A percentile compares a stretch with the other conserved stretches of the same genome.
phyloP scores from a whole-genome alignment of 2,329 filamentous ascomycete species.

The Pezicula radicicola region DNA sequence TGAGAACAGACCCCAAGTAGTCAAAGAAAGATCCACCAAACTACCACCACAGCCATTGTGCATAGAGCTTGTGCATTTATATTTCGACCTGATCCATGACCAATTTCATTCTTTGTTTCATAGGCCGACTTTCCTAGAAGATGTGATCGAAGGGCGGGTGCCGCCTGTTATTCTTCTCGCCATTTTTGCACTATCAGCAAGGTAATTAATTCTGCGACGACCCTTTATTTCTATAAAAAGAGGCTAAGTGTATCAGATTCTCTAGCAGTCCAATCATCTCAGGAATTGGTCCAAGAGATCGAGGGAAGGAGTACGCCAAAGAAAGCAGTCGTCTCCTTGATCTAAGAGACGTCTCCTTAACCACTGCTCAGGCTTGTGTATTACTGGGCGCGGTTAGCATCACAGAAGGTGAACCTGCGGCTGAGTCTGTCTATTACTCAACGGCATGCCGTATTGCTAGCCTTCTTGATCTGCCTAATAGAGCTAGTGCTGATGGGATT shows the following conservation, averaged over 20 bases:
- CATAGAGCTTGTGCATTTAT: slow-evolving; percentile 27
- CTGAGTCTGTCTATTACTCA: slow-evolving; percentile 36
- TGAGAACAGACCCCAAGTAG: background rate
- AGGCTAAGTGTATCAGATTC: slow-evolving; percentile 12
- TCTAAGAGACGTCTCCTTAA: slow-evolving; percentile 33
- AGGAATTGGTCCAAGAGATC: slow-evolving; percentile 18
- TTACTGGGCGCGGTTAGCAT: slow-evolving; percentile 32
- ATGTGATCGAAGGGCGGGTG: slow-evolving; percentile 19
- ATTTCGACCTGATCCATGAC: slow-evolving; percentile 31
- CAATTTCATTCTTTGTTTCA: slow-evolving; percentile 32
- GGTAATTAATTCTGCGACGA: slow-evolving; percentile 3
- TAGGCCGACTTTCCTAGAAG: slow-evolving; percentile 22
- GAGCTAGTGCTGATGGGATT: slow-evolving; percentile 22
- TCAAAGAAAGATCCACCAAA: background rate
- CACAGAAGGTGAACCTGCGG: slow-evolving; percentile 31
- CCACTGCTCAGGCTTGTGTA: slow-evolving; percentile 36
- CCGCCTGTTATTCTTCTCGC: slow-evolving; percentile 20
- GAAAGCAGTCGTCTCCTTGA: slow-evolving; percentile 26
- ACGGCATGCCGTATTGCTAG: slow-evolving; percentile 34
- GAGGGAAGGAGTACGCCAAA: slow-evolving; percentile 17
- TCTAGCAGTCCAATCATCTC: slow-evolving; percentile 18
- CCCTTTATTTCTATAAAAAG: background rate
- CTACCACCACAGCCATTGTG: background rate
- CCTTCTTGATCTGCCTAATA: slow-evolving; percentile 32
- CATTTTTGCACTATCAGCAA: slow-evolving; percentile 24